Base-by-base conservation (phyloP, 2,329 filamentous ascomycete genomes). In the Aspergillus tamarii region DNA sequence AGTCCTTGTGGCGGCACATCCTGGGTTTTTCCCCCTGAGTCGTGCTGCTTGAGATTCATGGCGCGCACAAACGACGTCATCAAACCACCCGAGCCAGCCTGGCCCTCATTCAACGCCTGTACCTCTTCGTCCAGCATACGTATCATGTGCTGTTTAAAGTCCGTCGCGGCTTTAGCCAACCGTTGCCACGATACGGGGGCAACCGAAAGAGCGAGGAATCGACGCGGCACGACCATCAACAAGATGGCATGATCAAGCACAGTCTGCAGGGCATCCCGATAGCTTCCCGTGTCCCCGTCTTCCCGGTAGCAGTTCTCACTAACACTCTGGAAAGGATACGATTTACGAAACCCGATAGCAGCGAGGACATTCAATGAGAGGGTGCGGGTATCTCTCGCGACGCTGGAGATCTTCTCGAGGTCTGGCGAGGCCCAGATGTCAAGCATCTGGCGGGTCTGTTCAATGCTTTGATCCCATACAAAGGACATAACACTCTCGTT, bases 41-140 rank as follows among this genome's bases (percentile, higher is more conserved):
- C 48, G 9, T 53, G 39, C 36, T 58, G 60, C 23, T 58, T 58
- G n/a, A 58, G 55, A 32, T 62, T 55, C 60, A 62, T 62, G 32
- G 55, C 60, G 23, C 56, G 60, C 14, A 62, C 60, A 21, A 62
- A 62, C 1, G 60, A 62, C 4, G 60, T 59, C 60, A 62, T 62
- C 1, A 62, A 14, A 28, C 46, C 56, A 2, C 60, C 50, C 11
- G 34, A 45, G 6, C 56, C 60, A 9, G 56, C 11, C 0, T 46
- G 36, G 7, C 60, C 60, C 16, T 28, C 9, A 12, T 59, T 59
- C 30, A 59, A 55, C 1, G 56, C 48, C 14, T 36, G 23, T 9
- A 23, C 54, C 41, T 62, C 60, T 11, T 59, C 56, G 23, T 62
- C 39, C 26, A 62, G 32, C 60, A 62, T 62, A 2, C 48, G 55